Evolutionary conservation across 352 stramenopile genomes (phyloP), one percentile per base, ranked within the genome.

Genomic region (Nothophytophthora sp.): DNA sequence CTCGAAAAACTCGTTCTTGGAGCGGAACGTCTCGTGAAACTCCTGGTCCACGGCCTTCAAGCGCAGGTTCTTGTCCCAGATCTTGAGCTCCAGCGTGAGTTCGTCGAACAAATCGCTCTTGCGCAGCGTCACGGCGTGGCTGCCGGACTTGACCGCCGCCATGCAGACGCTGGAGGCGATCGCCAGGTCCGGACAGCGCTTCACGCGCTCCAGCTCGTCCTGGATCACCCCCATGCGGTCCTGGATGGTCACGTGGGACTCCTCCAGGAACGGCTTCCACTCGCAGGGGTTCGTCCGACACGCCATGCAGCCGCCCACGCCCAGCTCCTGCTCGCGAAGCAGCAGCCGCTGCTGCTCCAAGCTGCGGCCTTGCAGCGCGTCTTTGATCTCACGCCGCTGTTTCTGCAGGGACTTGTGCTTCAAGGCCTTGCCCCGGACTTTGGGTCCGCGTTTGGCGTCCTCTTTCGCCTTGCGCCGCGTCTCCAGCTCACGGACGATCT

Each of bases 41-140:
- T 98, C 95, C 16, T 77, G 60, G 50, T 98, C 95, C n/a, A 98
- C 76, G 1, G 56, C 73, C 4, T 82, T 80, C 5, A 97, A 67
- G 3, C 67, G 63, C 45, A 92, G 23, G 34, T 92, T 73, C 36
- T 82, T 74, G 24, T 84, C 75, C 81, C 78, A 92, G 10, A 73
- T 67, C 54, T 84, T 88, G 38, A 76, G 53, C 38, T 92, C 83
- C 8, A 65, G 19, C 5, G 81, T 91, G 18, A 92, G 47, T 39
- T 93, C 81, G 27, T 88, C 71, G 48, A 93, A 86, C 13, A 93
- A 57, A 24, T 93, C 83, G 9, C 47, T 65, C 44, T 81, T 84
- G 28, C 79, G 76, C 56, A 93, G 59, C 18, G 61, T 72, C 12
- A 92, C 63, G 10, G 66, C 59, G 9, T 50, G 24, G 1, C 62